Percentiles rank a stretch among this genome's conserved stretches.
phyloP scores from a whole-genome alignment of 2,329 filamentous ascomycete species.

The Cadophora sp. region DNA sequence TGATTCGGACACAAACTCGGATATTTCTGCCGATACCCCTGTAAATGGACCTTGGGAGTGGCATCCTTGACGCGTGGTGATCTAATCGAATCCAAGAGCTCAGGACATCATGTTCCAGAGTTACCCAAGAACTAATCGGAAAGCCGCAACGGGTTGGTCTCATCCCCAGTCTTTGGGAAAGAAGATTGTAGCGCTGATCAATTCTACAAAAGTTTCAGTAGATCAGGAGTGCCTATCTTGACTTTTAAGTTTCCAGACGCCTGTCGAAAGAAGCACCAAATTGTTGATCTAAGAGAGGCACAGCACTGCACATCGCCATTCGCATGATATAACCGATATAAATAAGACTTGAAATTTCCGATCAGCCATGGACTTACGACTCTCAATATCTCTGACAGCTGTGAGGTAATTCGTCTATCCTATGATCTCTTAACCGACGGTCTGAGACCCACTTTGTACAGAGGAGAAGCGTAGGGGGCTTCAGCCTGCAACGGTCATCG shows the following conservation, averaged over 20 bases:
- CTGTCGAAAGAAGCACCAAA: not conserved
- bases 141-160: not conserved
- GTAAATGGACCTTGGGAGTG: not conserved
- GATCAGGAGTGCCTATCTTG: not conserved
- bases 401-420: constrained; percentile 6
- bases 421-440: constrained; percentile 16
- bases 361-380: not conserved
- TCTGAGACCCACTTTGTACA: constrained; percentile 14
- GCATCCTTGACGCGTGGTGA: not conserved
- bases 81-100: not conserved
- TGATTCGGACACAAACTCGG: constrained; percentile 2
- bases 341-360: constrained; percentile 11
- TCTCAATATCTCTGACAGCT: constrained; percentile 6
- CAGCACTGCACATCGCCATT: not conserved
- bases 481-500: constrained; percentile 13
- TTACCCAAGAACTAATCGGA: not conserved
- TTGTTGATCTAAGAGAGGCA: not conserved
- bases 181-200: not conserved
- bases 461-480: constrained; percentile 9
- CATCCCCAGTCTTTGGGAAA: constrained; percentile 7
- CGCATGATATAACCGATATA: constrained; percentile 18
- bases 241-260: not conserved
- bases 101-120: not conserved
- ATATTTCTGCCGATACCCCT: constrained; percentile 4
- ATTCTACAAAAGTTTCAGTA: not conserved